Evolutionary conservation across 345 rosid species (phyloP).

Genomic region (Lepidium africanum): DNA sequence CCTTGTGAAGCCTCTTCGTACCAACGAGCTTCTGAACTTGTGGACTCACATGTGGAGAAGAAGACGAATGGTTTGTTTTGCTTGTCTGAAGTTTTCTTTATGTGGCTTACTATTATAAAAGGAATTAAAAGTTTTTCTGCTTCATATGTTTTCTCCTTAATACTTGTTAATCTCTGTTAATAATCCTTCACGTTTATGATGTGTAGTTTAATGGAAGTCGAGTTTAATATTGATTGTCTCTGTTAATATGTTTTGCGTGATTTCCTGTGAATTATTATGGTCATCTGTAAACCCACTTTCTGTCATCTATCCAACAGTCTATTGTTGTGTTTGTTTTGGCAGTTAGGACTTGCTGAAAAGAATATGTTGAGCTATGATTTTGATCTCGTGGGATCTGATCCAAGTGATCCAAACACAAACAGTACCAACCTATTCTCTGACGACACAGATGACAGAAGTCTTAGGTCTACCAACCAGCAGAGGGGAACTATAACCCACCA

Average conservation of each 20-base stretch:
- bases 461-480: conserved; percentile 51
- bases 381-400: conserved; percentile 84
- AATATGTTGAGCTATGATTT: conserved; percentile 77
- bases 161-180: not conserved
- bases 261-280: not conserved
- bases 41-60: conserved; percentile 92
- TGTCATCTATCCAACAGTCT: not conserved
- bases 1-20: conserved; percentile 80
- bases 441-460: conserved; percentile 86
- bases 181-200: not conserved
- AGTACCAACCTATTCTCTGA: conserved; percentile 87
- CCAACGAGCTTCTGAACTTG: conserved; percentile 67
- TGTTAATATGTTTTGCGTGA: not conserved
- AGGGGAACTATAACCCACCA: conserved; percentile 47
- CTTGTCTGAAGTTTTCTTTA: conserved; percentile 1
- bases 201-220: not conserved
- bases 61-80: conserved; percentile 40
- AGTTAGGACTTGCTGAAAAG: conserved; percentile 96
- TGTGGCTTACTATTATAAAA: not conserved
- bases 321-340: conserved; percentile 31
- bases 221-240: not conserved
- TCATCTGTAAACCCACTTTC: not conserved
- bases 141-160: not conserved
- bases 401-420: conserved; percentile 87
- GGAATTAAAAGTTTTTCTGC: not conserved